Evolutionary conservation across 805 yeast genomes (phyloP).

Genomic region (Wickerhamomyces chaumierensis): DNA sequence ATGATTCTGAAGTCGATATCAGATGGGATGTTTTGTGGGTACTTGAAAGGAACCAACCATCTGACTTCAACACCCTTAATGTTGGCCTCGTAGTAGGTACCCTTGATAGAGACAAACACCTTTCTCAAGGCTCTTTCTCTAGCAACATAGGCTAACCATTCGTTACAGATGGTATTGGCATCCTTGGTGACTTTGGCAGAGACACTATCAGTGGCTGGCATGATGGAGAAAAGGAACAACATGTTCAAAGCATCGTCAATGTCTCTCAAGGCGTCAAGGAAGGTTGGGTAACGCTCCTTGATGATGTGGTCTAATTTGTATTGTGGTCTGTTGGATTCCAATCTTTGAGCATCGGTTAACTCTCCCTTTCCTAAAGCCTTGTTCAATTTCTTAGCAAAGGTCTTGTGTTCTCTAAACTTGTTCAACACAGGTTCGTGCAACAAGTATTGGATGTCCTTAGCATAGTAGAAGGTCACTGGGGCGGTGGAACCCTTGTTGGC

Average conservation of each 20-base stretch:
- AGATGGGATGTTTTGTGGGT: constrained; percentile 88
- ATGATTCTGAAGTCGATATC: constrained; percentile 95
- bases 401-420: constrained; percentile 91
- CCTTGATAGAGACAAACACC: constrained; percentile 93
- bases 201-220: constrained; percentile 88
- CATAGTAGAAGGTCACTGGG: constrained; percentile 86
- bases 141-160: constrained; percentile 92
- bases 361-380: constrained; percentile 90
- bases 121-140: constrained; percentile 72
- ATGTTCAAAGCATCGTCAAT: constrained; percentile 91
- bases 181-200: constrained; percentile 74
- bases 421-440: constrained; percentile 88
- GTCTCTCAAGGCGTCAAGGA: constrained; percentile 84
- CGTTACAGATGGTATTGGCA: constrained; percentile 78
- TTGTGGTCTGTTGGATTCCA: constrained; percentile 71
- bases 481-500: constrained; percentile 98
- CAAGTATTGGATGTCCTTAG: constrained; percentile 89
- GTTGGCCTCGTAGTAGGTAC: constrained; percentile 88
- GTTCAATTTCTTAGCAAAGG: constrained; percentile 83
- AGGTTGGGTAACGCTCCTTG: constrained; percentile 92
- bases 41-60: constrained; percentile 96
- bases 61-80: constrained; percentile 86
- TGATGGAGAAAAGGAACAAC: constrained; percentile 85
- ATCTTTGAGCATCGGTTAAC: constrained; percentile 72
- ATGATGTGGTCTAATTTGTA: constrained; percentile 84